Conservation (phyloP, 352 stramenopile species). For the Albugo candida region DNA sequence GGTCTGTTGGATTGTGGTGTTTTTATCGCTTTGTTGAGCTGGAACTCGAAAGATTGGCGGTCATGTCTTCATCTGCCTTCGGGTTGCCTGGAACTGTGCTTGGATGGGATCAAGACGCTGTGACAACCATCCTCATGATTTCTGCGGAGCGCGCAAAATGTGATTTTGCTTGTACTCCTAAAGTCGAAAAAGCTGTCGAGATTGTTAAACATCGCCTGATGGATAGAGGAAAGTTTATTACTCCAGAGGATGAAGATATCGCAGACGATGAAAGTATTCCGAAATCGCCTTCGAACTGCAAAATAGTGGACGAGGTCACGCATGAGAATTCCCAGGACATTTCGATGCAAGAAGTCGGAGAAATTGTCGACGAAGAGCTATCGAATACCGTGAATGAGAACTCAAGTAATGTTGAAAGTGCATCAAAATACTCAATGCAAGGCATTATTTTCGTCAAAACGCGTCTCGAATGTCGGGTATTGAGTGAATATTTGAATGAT, state of each 20-base stretch:
- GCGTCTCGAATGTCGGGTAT: constrained; percentile 52
- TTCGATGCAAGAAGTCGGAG: background rate
- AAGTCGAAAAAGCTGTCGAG: constrained; percentile 33
- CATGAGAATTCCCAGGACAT: background rate
- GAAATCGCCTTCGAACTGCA: background rate
- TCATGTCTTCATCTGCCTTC: constrained; percentile 28
- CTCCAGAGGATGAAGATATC: background rate
- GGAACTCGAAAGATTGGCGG: constrained; percentile 43
- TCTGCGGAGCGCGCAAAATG: constrained; percentile 18
- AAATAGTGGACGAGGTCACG: background rate
- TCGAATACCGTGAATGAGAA: background rate
- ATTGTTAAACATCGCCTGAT: constrained; percentile 12
- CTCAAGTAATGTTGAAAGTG: background rate
- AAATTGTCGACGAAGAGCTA: background rate
- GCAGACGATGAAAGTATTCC: background rate
- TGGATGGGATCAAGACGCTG: constrained; percentile 28
- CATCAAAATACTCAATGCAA: constrained; percentile 12
- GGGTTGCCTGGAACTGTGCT: constrained; percentile 30
- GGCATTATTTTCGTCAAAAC: constrained; percentile 76
- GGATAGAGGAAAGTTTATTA: background rate
- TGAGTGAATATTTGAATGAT: constrained; percentile 62
- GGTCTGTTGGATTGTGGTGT: constrained; percentile 49
- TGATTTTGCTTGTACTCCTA: constrained; percentile 26
- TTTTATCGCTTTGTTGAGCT: constrained; percentile 51
- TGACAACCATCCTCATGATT: constrained; percentile 27